Evolutionary conservation across 176 grass and related monocot genomes (phyloP), one percentile per base, ranked within the genome.

Genomic region (Juncus effusus): DNA sequence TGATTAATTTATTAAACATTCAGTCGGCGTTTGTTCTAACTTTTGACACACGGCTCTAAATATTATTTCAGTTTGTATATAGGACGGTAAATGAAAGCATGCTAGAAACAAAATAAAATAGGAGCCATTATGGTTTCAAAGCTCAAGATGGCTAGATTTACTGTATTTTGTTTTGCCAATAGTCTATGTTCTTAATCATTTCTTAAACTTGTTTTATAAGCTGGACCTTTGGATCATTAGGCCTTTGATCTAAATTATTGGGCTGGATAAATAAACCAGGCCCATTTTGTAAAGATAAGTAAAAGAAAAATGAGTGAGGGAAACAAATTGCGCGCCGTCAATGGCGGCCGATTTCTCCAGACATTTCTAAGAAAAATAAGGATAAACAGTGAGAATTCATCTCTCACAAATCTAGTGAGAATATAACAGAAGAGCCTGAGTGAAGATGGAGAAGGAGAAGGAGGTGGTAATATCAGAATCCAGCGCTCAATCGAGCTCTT

Each of bases 381-480:
- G 44, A 47, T 5, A 47, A 47, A 2, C 9, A 47, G 44, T 47
- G 7, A 72, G 66, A 63, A 64, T 72, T 73, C 16, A 73, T 74
- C 58, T 83, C 75, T 47, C 6, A 9, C 44, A 47, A 47, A 47
- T 47, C 44, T 47, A 5, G 4, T 9, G 44, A 9, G 44, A 47
- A 9, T 47, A 47, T 47, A 47, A 47, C 44, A 9, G 9, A 47
- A 5, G 9, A 47, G 44, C 44, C 9, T 47, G 44, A 47, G 44
- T 47, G 44, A 9, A 47, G 44, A 47, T 47, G 13, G 41, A 2
- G 19, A 86, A 86, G 77, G 83, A 91, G 70, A 82, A 80, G 82
- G 82, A 78, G 13, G 85, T 94, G 49, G 53, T 73, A 59, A 35
- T 85, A 42, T 69, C 85, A 16, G 85, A 83, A 59, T 39, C 59